phyloP scores from a whole-genome alignment of 345 rosid genomes.

The Eucalyptus decipiens region DNA sequence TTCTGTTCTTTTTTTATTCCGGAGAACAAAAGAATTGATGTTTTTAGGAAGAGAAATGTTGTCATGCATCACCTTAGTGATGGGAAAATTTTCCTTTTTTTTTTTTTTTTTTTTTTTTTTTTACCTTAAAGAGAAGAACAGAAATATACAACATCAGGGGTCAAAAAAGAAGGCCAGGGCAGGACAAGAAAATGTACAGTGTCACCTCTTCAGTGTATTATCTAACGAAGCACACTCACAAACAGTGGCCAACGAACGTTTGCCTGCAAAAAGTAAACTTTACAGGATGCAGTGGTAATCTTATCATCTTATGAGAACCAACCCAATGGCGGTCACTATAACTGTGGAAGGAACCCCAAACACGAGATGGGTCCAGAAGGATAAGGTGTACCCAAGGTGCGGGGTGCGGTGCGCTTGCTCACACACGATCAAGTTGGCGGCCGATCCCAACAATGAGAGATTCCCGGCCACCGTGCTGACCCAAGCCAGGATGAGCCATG shows the following conservation, averaged over 20 bases:
- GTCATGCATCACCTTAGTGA: too few relatives aligned
- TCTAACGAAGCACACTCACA: background rate
- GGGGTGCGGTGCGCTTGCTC: slow-evolving; percentile 16
- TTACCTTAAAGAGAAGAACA: background rate
- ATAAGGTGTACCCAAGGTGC: background rate
- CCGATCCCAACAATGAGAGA: slow-evolving; percentile 8
- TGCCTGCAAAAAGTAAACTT: background rate
- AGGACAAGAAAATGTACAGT: background rate
- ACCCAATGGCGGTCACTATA: slow-evolving; percentile 10
- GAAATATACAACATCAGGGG: background rate
- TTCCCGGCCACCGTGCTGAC: slow-evolving; percentile 26
- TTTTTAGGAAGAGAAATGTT: too few relatives aligned
- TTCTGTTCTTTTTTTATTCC: too few relatives aligned
- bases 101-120: background rate
- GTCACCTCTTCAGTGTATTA: background rate
- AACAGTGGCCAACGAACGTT: background rate
- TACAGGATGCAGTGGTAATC: background rate
- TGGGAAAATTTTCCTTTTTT: background rate
- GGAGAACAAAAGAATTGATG: too few relatives aligned
- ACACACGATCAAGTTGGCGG: slow-evolving; percentile 19
- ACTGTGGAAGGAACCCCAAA: slow-evolving; percentile 17
- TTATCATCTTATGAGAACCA: slow-evolving; percentile 4
- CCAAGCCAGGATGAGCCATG: slow-evolving; percentile 16
- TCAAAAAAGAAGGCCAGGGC: background rate
- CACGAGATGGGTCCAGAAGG: slow-evolving; percentile 11